These are phyloP conservation scores for Lolium multiflorum DNA, from an alignment of 176 grass and related monocot species.

Conservation along the genomic window DNA sequence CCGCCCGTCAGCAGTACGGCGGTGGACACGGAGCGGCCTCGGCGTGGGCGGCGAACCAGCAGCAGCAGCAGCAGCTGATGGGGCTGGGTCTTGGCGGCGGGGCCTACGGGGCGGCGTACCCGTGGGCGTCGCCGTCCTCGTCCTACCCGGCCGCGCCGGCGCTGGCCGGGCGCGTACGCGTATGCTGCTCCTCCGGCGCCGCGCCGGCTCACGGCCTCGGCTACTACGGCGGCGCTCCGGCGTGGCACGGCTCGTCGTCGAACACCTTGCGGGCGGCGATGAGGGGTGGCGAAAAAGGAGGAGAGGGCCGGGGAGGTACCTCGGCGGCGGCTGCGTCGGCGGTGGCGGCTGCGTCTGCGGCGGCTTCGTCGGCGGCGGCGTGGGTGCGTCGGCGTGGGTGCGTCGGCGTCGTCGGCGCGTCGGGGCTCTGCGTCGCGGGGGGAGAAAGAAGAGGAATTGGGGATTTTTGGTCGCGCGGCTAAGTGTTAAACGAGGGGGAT, in stretches of 20 bases:
- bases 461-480: too few relatives aligned
- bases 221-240: background rate
- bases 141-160: background rate
- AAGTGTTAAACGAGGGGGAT: too few relatives aligned
- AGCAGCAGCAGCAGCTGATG: background rate
- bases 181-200: background rate
- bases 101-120: constrained; percentile 22
- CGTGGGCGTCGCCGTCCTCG: background rate
- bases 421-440: too few relatives aligned
- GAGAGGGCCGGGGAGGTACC: too few relatives aligned
- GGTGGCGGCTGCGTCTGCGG: too few relatives aligned
- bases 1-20: background rate
- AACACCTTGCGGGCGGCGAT: too few relatives aligned
- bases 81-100: background rate
- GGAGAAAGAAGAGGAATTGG: too few relatives aligned
- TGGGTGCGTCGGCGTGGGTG: too few relatives aligned
- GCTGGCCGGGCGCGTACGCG: background rate
- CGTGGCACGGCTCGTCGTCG: background rate
- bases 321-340: too few relatives aligned
- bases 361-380: too few relatives aligned
- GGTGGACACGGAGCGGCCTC: background rate
- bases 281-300: too few relatives aligned
- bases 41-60: background rate
- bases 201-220: background rate
- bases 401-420: too few relatives aligned